These are phyloP conservation scores for Neocucurbitaria cava DNA, from an alignment of 2,329 filamentous ascomycete genomes.

Conservation along the genomic window DNA sequence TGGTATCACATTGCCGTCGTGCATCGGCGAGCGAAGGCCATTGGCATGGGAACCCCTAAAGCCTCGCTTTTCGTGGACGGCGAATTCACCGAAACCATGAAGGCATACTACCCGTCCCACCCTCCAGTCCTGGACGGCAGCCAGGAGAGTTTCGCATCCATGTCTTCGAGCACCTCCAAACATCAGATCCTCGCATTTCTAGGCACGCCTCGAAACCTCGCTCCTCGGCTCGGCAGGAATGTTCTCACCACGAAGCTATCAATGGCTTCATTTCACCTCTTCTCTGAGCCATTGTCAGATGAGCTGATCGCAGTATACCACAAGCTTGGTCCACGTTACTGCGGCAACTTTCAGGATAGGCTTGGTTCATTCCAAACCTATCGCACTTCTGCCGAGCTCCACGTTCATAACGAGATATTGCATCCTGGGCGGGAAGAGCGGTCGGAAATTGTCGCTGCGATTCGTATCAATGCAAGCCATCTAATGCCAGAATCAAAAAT, in stretches of 20 bases:
- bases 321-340: slow-evolving; percentile 87
- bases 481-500: slow-evolving; percentile 83
- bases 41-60: slow-evolving; percentile 74
- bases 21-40: slow-evolving; percentile 74
- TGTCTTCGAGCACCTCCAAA: slow-evolving; percentile 64
- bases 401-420: slow-evolving; percentile 87
- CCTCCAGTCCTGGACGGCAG: slow-evolving; percentile 70
- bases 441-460: slow-evolving; percentile 90
- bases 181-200: slow-evolving; percentile 88
- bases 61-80: slow-evolving; percentile 91
- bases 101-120: slow-evolving; percentile 82
- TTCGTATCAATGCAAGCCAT: slow-evolving; percentile 81
- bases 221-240: slow-evolving; percentile 74
- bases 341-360: slow-evolving; percentile 96
- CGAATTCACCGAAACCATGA: slow-evolving; percentile 90
- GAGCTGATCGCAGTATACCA: slow-evolving; percentile 91
- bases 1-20: slow-evolving; percentile 97
- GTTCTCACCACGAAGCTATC: slow-evolving; percentile 84
- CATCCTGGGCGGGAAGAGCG: slow-evolving; percentile 88
- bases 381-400: slow-evolving; percentile 86
- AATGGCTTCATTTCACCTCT: slow-evolving; percentile 85
- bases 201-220: slow-evolving; percentile 88
- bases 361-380: slow-evolving; percentile 97
- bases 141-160: slow-evolving; percentile 73
- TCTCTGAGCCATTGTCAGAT: slow-evolving; percentile 86